Conservation (phyloP, 306 rosid genomes). For the Astragalus membranaceus region DNA sequence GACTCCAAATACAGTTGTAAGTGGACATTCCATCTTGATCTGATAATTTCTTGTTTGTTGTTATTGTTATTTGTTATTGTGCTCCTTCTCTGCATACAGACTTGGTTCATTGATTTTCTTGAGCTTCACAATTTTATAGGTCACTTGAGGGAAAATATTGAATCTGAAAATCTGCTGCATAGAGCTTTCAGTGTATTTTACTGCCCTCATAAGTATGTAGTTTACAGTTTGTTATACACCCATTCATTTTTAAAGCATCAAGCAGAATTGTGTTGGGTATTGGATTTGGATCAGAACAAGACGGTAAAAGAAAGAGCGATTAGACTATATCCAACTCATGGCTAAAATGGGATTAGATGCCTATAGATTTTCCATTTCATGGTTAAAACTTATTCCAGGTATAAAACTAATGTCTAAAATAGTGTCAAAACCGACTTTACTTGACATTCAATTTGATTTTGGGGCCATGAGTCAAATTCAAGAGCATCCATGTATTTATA, state of each 20-base stretch:
- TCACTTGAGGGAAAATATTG: constrained; percentile 95
- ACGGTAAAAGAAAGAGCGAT: background rate
- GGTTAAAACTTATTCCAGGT: no score
- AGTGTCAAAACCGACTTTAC: no score
- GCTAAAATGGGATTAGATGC: no score
- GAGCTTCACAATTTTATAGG: constrained; percentile 41
- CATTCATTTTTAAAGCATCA: no score
- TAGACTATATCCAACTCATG: background rate
- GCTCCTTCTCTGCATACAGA: background rate
- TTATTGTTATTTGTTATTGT: background rate
- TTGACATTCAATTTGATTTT: no score
- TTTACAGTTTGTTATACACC: constrained; percentile 2
- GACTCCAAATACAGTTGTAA: constrained; percentile 94
- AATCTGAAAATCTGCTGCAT: constrained; percentile 76
- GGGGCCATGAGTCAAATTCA: no score
- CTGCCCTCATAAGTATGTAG: background rate
- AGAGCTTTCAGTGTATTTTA: constrained; percentile 90
- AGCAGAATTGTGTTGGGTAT: no score
- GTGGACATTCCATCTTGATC: constrained; percentile 16
- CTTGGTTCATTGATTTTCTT: background rate
- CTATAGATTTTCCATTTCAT: no score
- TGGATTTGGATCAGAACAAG: background rate
- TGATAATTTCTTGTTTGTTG: background rate
- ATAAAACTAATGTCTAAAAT: no score
- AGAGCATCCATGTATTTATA: no score